These are phyloP conservation scores for Aspergillus tamarii DNA, from an alignment of 2,329 filamentous ascomycete species.

Conservation along the genomic window DNA sequence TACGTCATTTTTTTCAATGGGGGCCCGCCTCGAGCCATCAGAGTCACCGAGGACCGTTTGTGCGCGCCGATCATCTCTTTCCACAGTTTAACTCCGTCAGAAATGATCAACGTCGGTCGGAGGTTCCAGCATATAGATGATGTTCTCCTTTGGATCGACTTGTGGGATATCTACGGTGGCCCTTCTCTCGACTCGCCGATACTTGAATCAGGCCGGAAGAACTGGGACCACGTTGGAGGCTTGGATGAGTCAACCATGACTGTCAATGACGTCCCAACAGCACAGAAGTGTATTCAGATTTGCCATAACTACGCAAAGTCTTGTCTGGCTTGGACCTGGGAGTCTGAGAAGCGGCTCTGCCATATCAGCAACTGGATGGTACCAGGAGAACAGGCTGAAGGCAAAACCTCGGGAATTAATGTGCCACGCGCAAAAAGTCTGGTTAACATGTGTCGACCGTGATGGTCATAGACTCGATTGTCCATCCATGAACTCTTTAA, in stretches of 20 bases:
- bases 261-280: constrained; percentile 1
- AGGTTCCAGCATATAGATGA: background rate
- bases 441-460: background rate
- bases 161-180: constrained; percentile 8
- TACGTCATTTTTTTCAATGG: constrained; percentile 9
- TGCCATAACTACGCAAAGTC: constrained; percentile 3
- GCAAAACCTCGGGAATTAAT: constrained; percentile 8
- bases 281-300: background rate
- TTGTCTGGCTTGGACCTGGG: constrained; percentile 12
- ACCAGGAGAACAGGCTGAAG: background rate
- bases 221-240: constrained; percentile 10
- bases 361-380: constrained; percentile 10
- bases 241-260: constrained; percentile 6
- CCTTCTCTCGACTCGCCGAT: constrained; percentile 5
- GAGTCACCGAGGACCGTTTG: constrained; percentile 6
- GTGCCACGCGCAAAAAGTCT: constrained; percentile 6
- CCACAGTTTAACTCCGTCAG: background rate
- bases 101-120: constrained; percentile 6
- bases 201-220: background rate
- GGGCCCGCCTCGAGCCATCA: constrained; percentile 1
- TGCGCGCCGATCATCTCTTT: constrained; percentile 9
- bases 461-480: background rate
- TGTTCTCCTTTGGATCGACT: constrained; percentile 6
- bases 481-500: background rate
- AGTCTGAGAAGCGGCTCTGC: background rate